phyloP scores from a whole-genome alignment of 2,329 filamentous ascomycete genomes.

The Colletotrichum aenigma region DNA sequence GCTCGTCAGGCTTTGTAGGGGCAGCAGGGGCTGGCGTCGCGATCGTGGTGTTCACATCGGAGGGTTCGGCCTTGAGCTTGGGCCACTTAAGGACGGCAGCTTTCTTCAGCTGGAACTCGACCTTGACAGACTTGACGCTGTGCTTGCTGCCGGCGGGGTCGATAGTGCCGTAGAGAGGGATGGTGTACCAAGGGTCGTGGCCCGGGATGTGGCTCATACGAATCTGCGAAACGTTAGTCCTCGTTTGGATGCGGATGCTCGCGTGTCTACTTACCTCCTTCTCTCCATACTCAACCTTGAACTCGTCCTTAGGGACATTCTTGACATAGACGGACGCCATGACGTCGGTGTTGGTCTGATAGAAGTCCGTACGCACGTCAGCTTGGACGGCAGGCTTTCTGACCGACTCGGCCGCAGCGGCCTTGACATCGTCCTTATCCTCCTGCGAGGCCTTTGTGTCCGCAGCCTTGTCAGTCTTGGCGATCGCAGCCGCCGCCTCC shows the following conservation, averaged over 20 bases:
- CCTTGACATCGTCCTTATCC: constrained; percentile 18
- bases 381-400: constrained; percentile 22
- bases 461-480: constrained; percentile 25
- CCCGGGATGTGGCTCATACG: constrained; percentile 21
- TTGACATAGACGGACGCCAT: constrained; percentile 48
- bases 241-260: accelerated
- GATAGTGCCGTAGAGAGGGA: constrained; percentile 65
- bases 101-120: constrained; percentile 79
- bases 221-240: not conserved
- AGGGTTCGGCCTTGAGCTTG: constrained; percentile 24
- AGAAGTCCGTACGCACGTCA: constrained; percentile 33
- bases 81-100: constrained; percentile 72
- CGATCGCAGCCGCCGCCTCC: not conserved
- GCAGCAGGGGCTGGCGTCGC: not conserved
- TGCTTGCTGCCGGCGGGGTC: constrained; percentile 64
- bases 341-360: constrained; percentile 37
- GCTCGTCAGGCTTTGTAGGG: not conserved
- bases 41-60: not conserved
- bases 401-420: not conserved
- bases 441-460: constrained; percentile 26
- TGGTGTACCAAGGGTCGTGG: constrained; percentile 17
- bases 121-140: constrained; percentile 75
- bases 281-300: constrained; percentile 39
- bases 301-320: constrained; percentile 41
- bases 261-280: constrained; percentile 19